Percentiles rank a stretch among this genome's conserved stretches.
These are phyloP conservation scores for Agaricus blazei DNA, from an alignment of 768 basidiomycete species.

Conservation along the genomic window DNA sequence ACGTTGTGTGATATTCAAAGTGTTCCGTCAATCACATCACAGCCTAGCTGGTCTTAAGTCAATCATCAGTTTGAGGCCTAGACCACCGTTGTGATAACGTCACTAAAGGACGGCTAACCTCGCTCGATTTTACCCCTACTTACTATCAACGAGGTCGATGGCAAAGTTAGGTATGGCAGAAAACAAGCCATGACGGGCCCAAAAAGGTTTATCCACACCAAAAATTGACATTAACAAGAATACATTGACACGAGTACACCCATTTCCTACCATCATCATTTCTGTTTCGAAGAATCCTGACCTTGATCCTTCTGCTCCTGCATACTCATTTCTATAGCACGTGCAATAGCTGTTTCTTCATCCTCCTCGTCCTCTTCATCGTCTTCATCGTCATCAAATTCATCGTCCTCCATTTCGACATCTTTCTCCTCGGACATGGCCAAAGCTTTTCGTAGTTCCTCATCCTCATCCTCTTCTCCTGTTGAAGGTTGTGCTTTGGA, in stretches of 20 bases:
- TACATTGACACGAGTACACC: slow-evolving; percentile 2
- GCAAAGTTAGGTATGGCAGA: no score
- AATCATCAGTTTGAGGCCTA: no score
- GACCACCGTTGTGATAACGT: no score
- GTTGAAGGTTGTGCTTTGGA: slow-evolving; percentile 33
- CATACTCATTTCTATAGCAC: slow-evolving; percentile 95
- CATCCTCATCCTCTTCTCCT: slow-evolving; percentile 73
- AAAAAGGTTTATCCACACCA: not conserved
- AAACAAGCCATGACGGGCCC: not conserved
- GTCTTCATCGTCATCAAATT: slow-evolving; percentile 42
- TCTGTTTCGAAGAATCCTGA: slow-evolving; percentile 22
- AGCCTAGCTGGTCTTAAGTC: no score
- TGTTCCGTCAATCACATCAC: no score
- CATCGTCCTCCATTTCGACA: slow-evolving; percentile 50
- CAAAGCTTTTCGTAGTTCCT: slow-evolving; percentile 69
- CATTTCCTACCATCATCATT: slow-evolving; percentile 5
- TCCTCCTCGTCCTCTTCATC: slow-evolving; percentile 59
- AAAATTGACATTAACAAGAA: slow-evolving; percentile 3
- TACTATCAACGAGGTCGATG: no score
- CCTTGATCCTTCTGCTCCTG: slow-evolving; percentile 50
- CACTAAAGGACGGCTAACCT: no score
- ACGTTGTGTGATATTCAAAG: no score
- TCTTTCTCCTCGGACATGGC: slow-evolving; percentile 63
- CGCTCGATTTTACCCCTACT: no score
- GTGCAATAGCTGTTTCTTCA: slow-evolving; percentile 87